Base-by-base conservation (phyloP, 192 early-diverging fungal species). In the Gigaspora rosea region DNA sequence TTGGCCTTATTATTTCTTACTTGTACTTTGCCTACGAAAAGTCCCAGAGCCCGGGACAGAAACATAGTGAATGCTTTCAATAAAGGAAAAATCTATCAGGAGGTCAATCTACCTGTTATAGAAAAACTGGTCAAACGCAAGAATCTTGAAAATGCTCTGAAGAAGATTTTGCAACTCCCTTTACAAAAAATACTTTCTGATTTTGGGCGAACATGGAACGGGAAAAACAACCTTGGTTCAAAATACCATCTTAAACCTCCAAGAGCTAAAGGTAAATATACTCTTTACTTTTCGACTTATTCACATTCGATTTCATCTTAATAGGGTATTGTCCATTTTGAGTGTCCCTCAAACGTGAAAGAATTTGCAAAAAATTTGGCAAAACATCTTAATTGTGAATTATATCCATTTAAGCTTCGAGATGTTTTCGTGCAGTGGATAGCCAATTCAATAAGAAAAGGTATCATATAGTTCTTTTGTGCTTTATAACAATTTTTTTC, bases 221-320 rank as follows among this genome's bases (percentile, higher is more conserved):
- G 27, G 27, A 27, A 27, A 27, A 27, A 27, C 27, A 27, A 27
- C 27, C 27, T 27, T 27, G 27, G 27, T 27, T 27, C 27, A 27
- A 27, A 27, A 27, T 27, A 27, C 27, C 1, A 27, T 27, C 27
- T 27, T 27, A 1, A 27, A 27, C 1, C 27, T 27, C 27, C 68
- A 70, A 70, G 48, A 70, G 4, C 68, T 48, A 70, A 70, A 70
- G 68, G 68, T 70, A 70, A 70, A 20, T 70, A 27, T 22, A 70
- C 22, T 70, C 48, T 51, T 70, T 70, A 41, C 68, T 51, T 70
- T 70, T 70, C 49, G 22, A 27, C 51, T 51, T 70, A 70, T 70
- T 70, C 22, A 70, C 68, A 51, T 52, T 50, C 49, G 22, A 27
- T 70, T 70, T 70, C 68, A 27, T 27, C 27, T 27, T 27, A 1